These are phyloP conservation scores for Athelia psychrophila DNA, from an alignment of 1,284 basidiomycete genomes.

Conservation along the genomic window DNA sequence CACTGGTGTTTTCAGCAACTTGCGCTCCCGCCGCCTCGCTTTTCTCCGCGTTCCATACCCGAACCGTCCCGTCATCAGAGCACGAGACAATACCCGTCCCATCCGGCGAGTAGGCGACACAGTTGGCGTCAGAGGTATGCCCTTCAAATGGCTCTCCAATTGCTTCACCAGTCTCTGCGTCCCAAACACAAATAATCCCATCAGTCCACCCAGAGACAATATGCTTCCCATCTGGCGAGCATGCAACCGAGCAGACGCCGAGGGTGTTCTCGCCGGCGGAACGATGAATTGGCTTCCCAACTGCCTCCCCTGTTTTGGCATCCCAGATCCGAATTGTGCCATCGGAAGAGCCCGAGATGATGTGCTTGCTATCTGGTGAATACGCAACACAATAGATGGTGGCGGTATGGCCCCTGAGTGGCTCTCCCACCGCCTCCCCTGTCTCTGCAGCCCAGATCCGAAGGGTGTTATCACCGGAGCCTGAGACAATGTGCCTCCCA, in stretches of 20 bases:
- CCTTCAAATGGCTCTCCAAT: not conserved
- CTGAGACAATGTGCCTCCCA: not conserved
- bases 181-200: not conserved
- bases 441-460: not conserved
- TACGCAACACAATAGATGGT: not conserved
- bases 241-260: conserved; percentile 8
- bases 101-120: not conserved
- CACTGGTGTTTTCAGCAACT: not conserved
- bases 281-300: not conserved
- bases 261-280: not conserved
- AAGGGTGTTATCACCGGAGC: not conserved
- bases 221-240: conserved; percentile 4
- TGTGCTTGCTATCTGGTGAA: not conserved
- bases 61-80: not conserved
- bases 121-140: conserved; percentile 9
- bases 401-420: not conserved
- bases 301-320: not conserved
- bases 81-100: not conserved
- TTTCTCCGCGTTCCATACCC: not conserved
- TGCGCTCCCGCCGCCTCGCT: not conserved
- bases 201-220: conserved; percentile 7
- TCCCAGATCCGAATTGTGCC: not conserved
- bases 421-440: not conserved
- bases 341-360: not conserved
- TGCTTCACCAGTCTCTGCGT: not conserved